Evolutionary conservation across 169 alveolate species (phyloP).

Genomic region (Plasmodium yoelii): DNA sequence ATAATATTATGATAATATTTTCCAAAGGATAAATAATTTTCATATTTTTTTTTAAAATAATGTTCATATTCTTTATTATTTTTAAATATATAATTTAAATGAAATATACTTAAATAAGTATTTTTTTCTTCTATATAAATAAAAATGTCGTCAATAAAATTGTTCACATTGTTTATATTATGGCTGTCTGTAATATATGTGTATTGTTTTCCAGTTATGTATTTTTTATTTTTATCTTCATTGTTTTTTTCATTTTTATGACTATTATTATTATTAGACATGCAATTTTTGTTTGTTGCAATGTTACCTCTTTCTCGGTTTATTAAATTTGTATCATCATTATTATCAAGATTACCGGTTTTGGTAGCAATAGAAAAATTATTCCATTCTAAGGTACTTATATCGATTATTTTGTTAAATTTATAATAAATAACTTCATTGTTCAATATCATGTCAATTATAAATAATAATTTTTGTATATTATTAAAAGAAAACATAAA

Average conservation of each 20-base stretch:
- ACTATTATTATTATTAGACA: background rate
- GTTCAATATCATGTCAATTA: constrained; percentile 52
- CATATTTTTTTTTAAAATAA: constrained; percentile 18
- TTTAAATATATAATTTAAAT: constrained; percentile 47
- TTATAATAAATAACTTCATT: constrained; percentile 60
- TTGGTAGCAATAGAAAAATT: background rate
- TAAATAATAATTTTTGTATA: constrained; percentile 45
- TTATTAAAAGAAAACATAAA: constrained; percentile 18
- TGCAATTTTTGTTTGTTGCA: background rate
- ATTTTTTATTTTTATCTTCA: background rate
- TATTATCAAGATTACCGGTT: background rate
- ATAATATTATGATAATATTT: constrained; percentile 9
- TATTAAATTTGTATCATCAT: background rate
- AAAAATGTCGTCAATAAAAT: constrained; percentile 47
- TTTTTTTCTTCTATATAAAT: constrained; percentile 64
- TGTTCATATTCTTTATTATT: constrained; percentile 12
- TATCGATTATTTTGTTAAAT: constrained; percentile 20
- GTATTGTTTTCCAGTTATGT: background rate
- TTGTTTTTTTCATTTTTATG: background rate
- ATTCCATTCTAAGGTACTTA: background rate
- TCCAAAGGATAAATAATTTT: constrained; percentile 26
- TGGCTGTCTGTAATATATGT: background rate
- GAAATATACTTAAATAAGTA: constrained; percentile 50
- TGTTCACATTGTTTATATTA: constrained; percentile 29
- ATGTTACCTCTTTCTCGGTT: too few species aligned